These are phyloP conservation scores for Fusarium albosuccineum DNA, from an alignment of 2,329 filamentous ascomycete species.

Conservation along the genomic window DNA sequence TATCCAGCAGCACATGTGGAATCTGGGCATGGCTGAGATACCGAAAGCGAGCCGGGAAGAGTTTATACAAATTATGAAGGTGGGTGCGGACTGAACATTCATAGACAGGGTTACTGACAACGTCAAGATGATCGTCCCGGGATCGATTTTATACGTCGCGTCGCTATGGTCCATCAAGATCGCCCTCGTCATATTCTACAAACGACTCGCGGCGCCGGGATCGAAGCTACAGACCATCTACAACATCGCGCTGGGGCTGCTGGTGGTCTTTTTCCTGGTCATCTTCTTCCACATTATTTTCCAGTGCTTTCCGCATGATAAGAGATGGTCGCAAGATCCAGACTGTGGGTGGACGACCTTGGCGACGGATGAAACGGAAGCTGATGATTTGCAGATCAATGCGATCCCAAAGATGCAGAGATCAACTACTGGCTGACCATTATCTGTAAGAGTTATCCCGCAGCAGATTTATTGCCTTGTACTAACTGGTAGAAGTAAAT, in stretches of 20 bases:
- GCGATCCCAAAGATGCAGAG: slow-evolving; percentile 29
- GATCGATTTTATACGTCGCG: slow-evolving; percentile 55
- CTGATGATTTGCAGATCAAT: slow-evolving; percentile 34
- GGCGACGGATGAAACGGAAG: neutral
- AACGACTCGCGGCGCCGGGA: slow-evolving; percentile 53
- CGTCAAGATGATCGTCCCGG: slow-evolving; percentile 55
- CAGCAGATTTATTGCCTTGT: neutral
- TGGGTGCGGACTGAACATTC: neutral
- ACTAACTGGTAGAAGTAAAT: slow-evolving; percentile 28
- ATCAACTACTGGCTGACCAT: slow-evolving; percentile 44
- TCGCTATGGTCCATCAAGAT: slow-evolving; percentile 58
- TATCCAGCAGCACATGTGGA: slow-evolving; percentile 45
- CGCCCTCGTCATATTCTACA: slow-evolving; percentile 57
- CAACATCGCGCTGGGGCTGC: slow-evolving; percentile 50
- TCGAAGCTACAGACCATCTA: slow-evolving; percentile 53
- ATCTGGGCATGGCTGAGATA: slow-evolving; percentile 46
- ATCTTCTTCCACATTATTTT: slow-evolving; percentile 57
- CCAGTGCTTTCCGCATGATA: slow-evolving; percentile 53
- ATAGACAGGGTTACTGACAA: neutral
- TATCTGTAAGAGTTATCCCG: slow-evolving; percentile 13
- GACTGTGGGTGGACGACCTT: slow-evolving; percentile 24
- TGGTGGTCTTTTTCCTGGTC: slow-evolving; percentile 48
- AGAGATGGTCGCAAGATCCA: slow-evolving; percentile 49
- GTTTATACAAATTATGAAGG: slow-evolving; percentile 46
- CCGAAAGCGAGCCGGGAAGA: slow-evolving; percentile 35